Conservation (phyloP, 2,329 filamentous ascomycete genomes). For the Aspergillus tubingensis region DNA sequence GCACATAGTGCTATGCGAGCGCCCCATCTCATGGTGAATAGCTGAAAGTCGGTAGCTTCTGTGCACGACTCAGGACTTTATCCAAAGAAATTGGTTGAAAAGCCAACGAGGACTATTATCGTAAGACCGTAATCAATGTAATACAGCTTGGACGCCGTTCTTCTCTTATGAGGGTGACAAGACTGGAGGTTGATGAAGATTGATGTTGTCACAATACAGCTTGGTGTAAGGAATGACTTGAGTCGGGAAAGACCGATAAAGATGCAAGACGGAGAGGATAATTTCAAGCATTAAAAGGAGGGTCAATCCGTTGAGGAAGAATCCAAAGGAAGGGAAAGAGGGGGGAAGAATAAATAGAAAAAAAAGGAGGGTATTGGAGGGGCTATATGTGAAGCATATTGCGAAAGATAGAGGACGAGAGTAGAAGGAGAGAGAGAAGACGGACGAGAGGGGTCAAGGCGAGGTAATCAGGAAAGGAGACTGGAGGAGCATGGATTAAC, state of each 20-base stretch:
- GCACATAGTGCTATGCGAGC: constrained; percentile 31
- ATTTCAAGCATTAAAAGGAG: too few species aligned
- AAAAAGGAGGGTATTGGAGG: not conserved
- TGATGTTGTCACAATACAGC: not conserved
- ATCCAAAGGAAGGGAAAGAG: not conserved
- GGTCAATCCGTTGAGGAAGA: too few species aligned
- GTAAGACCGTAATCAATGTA: not conserved
- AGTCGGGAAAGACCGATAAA: too few species aligned
- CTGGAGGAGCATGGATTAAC: not conserved
- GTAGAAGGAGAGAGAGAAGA: not conserved
- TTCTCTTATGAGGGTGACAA: not conserved
- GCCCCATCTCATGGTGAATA: constrained; percentile 33
- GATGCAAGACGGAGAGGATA: too few species aligned
- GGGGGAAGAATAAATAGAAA: not conserved
- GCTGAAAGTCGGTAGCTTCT: not conserved
- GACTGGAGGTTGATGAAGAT: not conserved
- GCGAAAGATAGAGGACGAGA: not conserved
- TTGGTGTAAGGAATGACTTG: not conserved
- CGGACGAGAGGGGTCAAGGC: not conserved
- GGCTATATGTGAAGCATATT: too few species aligned
- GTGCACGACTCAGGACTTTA: not conserved
- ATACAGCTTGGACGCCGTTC: not conserved
- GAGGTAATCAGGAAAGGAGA: not conserved
- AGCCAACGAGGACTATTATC: not conserved
- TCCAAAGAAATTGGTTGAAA: not conserved